Evolutionary conservation across 768 basidiomycete species (phyloP).

Genomic region (Boletales sp.): DNA sequence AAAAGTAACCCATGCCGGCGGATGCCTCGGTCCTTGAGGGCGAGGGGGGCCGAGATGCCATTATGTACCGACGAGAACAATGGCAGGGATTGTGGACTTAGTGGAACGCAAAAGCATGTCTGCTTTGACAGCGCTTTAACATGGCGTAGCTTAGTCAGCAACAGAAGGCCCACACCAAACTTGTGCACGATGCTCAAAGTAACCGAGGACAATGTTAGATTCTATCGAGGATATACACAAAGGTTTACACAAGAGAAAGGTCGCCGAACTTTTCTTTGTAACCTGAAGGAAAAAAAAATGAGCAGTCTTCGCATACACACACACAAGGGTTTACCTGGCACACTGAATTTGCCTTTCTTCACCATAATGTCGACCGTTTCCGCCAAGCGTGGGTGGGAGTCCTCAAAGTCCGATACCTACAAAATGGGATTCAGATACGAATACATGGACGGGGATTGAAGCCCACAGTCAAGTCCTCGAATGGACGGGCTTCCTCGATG

Average conservation of each 20-base stretch:
- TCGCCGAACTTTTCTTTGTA: constrained; percentile 98
- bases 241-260: constrained; percentile 78
- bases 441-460: not conserved
- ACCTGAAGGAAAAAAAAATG: constrained; percentile 39
- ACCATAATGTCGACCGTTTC: constrained; percentile 94
- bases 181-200: not conserved
- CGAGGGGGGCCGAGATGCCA: constrained; percentile 38
- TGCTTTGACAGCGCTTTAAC: not conserved
- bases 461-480: constrained; percentile 92
- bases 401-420: constrained; percentile 84
- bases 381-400: constrained; percentile 88
- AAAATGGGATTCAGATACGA: not conserved
- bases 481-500: constrained; percentile 95
- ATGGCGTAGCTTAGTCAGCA: constrained; percentile 23
- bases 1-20: constrained; percentile 52
- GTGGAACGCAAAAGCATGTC: constrained; percentile 8
- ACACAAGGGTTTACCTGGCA: constrained; percentile 62
- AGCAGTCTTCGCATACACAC: not conserved
- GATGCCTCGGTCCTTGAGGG: constrained; percentile 33
- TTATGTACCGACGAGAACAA: constrained; percentile 24
- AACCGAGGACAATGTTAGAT: not conserved
- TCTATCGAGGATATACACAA: constrained; percentile 25
- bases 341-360: constrained; percentile 97
- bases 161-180: not conserved
- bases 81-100: constrained; percentile 5